Base-by-base conservation (phyloP, 139 green algal genomes). In the Zygnema cylindricum region DNA sequence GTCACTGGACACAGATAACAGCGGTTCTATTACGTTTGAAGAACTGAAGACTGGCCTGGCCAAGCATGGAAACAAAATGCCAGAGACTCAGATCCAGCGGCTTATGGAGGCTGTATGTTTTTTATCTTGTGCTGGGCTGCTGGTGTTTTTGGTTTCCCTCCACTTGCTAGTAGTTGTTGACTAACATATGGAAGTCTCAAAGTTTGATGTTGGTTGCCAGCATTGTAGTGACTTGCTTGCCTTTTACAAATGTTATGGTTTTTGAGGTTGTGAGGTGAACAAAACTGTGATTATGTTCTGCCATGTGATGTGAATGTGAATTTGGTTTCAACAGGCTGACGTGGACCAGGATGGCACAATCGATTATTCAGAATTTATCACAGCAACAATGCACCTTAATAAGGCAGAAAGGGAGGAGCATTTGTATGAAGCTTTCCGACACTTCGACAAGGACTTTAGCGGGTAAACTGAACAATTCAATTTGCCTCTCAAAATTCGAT, bases 341-440 rank as follows among this genome's bases (percentile, higher is more conserved):
- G 57, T 93, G 39, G 93, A 95, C 76, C 82, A 78, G 11, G 93
- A 86, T 76, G 92, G 93, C 41, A 87, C 40, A 23, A 98, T 99
- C 78, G 96, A 98, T 88, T 98, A 98, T 88, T 95, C 98, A 90
- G 93, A 94, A 86, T 96, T 96, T 85, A 91, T 96, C 42, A 93
- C 94, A 22, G 94, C 94, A 0, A 95, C 94, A 39, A 87, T 96
- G 69, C 55, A 85, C n/a, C 36, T 92, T 55, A 88, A 87, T 57
- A 93, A 91, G 82, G 69, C 92, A 40, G 43, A 91, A 7, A 89
- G 81, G n/a, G 57, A 89, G n/a, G 86, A 93, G 40, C 55, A 93
- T 89, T 55, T 94, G 1, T 54, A 41, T 21, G 36, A 42, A 7
- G 91, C 92, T n/a, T 94, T 94, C 41, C 16, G 73, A 33, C 75